Evolutionary conservation across 345 rosid genomes (phyloP), one percentile per base, ranked within the genome.

Genomic region (Aquilaria sinensis): DNA sequence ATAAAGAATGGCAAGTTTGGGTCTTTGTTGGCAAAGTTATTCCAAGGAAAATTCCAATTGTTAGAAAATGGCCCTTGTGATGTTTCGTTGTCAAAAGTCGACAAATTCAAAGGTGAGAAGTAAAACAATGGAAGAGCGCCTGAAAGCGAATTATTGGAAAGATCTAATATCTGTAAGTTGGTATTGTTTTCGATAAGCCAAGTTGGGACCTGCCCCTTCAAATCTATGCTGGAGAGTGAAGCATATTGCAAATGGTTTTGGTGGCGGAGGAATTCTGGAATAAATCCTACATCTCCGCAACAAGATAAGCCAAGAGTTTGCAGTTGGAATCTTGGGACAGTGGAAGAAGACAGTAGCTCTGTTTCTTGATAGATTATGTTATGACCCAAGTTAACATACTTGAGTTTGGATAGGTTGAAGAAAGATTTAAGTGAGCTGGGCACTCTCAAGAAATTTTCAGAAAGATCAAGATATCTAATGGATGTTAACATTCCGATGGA

Each of bases 171-270:
- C 5, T 9, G 9, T 29, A 78, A 57, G 2, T 49, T 9, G 5
- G 62, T 58, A 34, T 77, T 77, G 58, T 74, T 77, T 14, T 23
- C 43, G 10, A 77, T 51, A 41, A 74, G 56, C 81, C 81, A 77
- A 56, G 4, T 2, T 7, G 74, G 78, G 45, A 74, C 71, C 2
- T 47, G 34, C 13, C 72, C 74, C 1, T 11, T 34, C 49, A 76
- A 31, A 0, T 15, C 3, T 10, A 12, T 30, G 12, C 31, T 5
- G 4, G 60, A 54, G 0, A 72, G 66, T 33, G 23, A 50, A 30
- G 65, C 50, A 0, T 0, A 0, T 46, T 13, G 32, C 48, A 76
- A 46, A 41, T 63, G 46, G 34, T 50, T 13, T 2, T 72, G 74
- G 6, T 62, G n/a, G 23, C 16, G 14, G 2, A 72, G 54, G 29